phyloP scores from a whole-genome alignment of 352 stramenopile species.

The Thalassiosira mediterranea region DNA sequence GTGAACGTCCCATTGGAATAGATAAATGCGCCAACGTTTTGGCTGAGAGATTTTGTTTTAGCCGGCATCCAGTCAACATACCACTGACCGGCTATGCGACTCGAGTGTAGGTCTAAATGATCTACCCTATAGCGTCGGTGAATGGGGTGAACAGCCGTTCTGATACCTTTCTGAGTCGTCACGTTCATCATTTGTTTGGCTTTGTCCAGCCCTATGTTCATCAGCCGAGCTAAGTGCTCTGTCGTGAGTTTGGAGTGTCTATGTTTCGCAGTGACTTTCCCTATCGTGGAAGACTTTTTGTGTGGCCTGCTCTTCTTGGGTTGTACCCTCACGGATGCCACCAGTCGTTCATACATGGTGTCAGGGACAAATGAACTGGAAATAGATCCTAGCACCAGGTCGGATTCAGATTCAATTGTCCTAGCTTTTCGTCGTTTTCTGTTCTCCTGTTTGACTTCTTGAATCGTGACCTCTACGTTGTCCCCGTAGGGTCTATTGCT shows the following conservation, averaged over 20 bases:
- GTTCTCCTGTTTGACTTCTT: neutral
- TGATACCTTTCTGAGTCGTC: slow-evolving; percentile 17
- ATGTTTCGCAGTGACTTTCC: neutral
- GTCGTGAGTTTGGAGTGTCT: slow-evolving; percentile 8
- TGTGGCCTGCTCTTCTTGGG: slow-evolving; percentile 2
- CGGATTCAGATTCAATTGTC: neutral
- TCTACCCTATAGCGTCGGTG: slow-evolving; percentile 3
- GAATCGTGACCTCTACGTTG: neutral
- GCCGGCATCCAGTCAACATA: slow-evolving; percentile 9
- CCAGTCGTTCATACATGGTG: neutral
- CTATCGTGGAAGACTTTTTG: too few relatives aligned
- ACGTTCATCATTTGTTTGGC: slow-evolving; percentile 7
- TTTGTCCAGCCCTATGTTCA: slow-evolving; percentile 12
- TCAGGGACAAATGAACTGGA: neutral
- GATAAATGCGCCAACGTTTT: slow-evolving; percentile 10
- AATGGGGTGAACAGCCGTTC: slow-evolving; percentile 7
- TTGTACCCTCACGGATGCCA: neutral
- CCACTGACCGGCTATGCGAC: slow-evolving; percentile 10
- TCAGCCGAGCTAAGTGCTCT: slow-evolving; percentile 9
- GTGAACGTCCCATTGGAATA: slow-evolving; percentile 19
- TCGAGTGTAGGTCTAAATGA: neutral
- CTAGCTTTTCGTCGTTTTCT: neutral
- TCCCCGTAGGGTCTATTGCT: slow-evolving; percentile 5
- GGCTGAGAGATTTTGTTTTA: slow-evolving; percentile 14
- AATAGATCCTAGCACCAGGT: slow-evolving; percentile 8